phyloP scores from a whole-genome alignment of 371 early-diverging fungal species.

The Syncephalastrum racemosum region DNA sequence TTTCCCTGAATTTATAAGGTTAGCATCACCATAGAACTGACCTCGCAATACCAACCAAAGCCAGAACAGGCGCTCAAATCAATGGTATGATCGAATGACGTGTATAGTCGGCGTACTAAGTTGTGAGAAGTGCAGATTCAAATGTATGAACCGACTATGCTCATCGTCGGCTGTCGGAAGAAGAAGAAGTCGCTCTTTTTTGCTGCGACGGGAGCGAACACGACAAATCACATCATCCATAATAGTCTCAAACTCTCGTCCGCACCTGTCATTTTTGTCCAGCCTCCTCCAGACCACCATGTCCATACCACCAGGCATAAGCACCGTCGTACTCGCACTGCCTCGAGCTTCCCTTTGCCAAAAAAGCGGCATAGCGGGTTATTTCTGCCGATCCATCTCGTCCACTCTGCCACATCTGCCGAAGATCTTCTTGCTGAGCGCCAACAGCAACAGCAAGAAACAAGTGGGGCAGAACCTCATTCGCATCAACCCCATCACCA shows the following conservation, averaged over 20 bases:
- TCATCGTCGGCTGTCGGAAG: constrained; percentile 14
- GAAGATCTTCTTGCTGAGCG: too few species aligned
- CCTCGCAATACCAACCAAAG: not conserved
- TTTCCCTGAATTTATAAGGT: constrained; percentile 1
- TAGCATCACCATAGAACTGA: constrained; percentile 3
- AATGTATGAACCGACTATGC: constrained; percentile 15
- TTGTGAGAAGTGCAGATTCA: constrained; percentile 13
- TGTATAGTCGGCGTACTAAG: not conserved
- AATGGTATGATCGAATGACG: constrained; percentile 9
- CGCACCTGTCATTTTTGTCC: constrained; percentile 15
- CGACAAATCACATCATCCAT: constrained; percentile 11
- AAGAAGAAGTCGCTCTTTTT: constrained; percentile 4
- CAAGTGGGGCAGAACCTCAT: too few species aligned
- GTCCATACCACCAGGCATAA: too few species aligned
- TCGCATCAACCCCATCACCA: too few species aligned
- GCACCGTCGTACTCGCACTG: too few species aligned
- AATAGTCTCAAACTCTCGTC: constrained; percentile 10
- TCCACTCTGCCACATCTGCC: too few species aligned
- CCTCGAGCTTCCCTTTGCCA: too few species aligned
- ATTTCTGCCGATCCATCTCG: too few species aligned
- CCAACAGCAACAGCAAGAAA: too few species aligned
- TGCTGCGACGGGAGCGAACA: not conserved
- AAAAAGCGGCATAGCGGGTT: too few species aligned
- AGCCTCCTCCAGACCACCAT: not conserved
- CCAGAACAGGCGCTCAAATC: constrained; percentile 7